Conservation (phyloP, 1,284 basidiomycete species). For the Trichosporon sp. region DNA sequence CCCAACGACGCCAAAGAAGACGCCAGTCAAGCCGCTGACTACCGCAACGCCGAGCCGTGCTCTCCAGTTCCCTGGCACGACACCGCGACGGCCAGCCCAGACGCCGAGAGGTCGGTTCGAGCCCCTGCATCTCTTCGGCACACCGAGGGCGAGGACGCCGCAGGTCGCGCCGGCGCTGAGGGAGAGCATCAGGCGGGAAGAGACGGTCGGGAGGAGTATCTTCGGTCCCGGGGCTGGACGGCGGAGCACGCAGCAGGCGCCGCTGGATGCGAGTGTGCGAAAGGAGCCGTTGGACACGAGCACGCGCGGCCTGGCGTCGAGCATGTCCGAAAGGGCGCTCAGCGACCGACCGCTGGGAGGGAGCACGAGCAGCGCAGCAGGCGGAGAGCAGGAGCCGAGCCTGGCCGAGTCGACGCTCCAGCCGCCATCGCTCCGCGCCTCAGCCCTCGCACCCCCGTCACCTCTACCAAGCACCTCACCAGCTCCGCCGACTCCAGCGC, state of each 20-base stretch:
- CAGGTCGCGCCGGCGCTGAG: not conserved
- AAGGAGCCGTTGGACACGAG: not conserved
- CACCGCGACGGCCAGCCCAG: constrained; percentile 7
- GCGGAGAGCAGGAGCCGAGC: not conserved
- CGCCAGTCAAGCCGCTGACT: constrained; percentile 24
- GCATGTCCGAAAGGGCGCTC: not conserved
- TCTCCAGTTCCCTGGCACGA: constrained; percentile 27
- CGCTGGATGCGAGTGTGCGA: not conserved
- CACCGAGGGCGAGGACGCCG: constrained; percentile 23
- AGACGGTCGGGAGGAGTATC: not conserved
- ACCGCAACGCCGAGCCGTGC: constrained; percentile 12
- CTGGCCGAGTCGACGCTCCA: not conserved
- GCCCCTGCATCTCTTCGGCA: constrained; percentile 30
- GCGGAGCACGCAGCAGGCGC: not conserved
- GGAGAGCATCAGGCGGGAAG: not conserved
- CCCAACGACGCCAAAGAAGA: constrained; percentile 6
- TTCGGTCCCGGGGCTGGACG: not conserved
- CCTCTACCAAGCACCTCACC: not conserved
- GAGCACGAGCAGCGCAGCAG: not conserved
- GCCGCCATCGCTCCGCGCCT: not conserved
- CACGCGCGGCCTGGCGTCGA: not conserved
- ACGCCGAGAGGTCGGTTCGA: constrained; percentile 28
- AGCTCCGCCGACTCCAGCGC: not conserved
- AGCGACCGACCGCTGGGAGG: not conserved
- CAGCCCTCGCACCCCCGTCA: not conserved